Evolutionary conservation across 2,329 filamentous ascomycete species (phyloP), one percentile per base, ranked within the genome.

Genomic region (Simplicillium aogashimaense): DNA sequence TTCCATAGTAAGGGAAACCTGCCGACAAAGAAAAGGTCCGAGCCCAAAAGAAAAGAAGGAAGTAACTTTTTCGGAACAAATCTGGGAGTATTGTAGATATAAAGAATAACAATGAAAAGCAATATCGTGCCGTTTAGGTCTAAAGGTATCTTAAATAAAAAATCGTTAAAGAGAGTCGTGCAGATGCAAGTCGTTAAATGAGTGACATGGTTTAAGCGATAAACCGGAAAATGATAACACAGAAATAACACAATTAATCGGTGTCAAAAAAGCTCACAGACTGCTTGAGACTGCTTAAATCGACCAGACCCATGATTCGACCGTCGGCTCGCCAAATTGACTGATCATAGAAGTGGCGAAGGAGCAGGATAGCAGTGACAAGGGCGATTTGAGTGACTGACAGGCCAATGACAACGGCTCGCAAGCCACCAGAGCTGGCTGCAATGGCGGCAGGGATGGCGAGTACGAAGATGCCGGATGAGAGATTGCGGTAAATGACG

Each of bases 251-350:
- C 6, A 16, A 13, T 48, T 42, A 61, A 40, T 68, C 60, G 8
- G 52, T 53, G 25, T 72, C 67, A 37, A 71, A 70, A 48, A 67
- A 70, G 47, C 68, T 72, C 14, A 52, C 59, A 6, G 55, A 56
- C 42, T 60, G 48, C 56, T 64, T 69, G 42, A 70, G 38, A 36
- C 61, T 52, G n/a, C 58, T 56, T 52, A 69, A 41, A 43, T 72
- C 65, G 7, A 71, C 60, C 12, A 70, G 51, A 4, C 61, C 61
- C 67, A 74, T 68, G 6, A 67, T 56, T 40, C 54, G 53, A 4
- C 70, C 70, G 44, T 74, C 70, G 29, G 63, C 49, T 25, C 63
- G 50, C 48, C 61, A 55, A 2, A 73, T 53, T 3, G 50, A 40
- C 50, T 69, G 65, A 29, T 64, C 66, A 37, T 51, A 62, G 32